phyloP scores from a whole-genome alignment of 2,329 filamentous ascomycete species.

The Cadophora sp. region DNA sequence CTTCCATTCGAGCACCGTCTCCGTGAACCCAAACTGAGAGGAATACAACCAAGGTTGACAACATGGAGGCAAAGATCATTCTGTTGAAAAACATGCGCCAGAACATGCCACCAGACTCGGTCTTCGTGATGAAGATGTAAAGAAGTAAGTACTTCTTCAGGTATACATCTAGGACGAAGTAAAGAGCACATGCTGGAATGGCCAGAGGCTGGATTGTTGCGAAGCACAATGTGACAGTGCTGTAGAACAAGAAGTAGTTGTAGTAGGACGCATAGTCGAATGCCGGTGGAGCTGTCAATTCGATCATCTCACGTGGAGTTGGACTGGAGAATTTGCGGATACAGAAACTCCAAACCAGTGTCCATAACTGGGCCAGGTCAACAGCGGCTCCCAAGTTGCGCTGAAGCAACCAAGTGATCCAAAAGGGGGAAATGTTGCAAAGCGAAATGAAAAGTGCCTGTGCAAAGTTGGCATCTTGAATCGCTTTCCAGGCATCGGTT shows the following conservation, averaged over 20 bases:
- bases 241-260: slow-evolving; percentile 97
- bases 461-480: slow-evolving; percentile 69
- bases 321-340: slow-evolving; percentile 84
- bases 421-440: slow-evolving; percentile 85
- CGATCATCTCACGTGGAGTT: slow-evolving; percentile 89
- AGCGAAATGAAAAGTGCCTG: slow-evolving; percentile 73
- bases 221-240: slow-evolving; percentile 87
- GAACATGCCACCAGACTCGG: slow-evolving; percentile 90
- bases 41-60: slow-evolving; percentile 81
- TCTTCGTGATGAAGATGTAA: slow-evolving; percentile 97
- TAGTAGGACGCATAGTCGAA: slow-evolving; percentile 98
- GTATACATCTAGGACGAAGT: slow-evolving; percentile 86
- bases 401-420: slow-evolving; percentile 93
- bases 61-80: slow-evolving; percentile 80
- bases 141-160: slow-evolving; percentile 95
- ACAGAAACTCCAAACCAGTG: slow-evolving; percentile 83
- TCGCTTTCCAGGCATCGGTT: slow-evolving; percentile 70
- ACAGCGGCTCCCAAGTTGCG: slow-evolving; percentile 92
- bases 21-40: slow-evolving; percentile 77
- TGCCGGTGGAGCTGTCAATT: slow-evolving; percentile 87
- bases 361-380: slow-evolving; percentile 89
- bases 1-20: slow-evolving; percentile 63
- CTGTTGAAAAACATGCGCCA: slow-evolving; percentile 95
- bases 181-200: slow-evolving; percentile 84
- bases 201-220: slow-evolving; percentile 86